These are phyloP conservation scores for Takashimella koratensis DNA, from an alignment of 1,284 basidiomycete species.

Conservation along the genomic window DNA sequence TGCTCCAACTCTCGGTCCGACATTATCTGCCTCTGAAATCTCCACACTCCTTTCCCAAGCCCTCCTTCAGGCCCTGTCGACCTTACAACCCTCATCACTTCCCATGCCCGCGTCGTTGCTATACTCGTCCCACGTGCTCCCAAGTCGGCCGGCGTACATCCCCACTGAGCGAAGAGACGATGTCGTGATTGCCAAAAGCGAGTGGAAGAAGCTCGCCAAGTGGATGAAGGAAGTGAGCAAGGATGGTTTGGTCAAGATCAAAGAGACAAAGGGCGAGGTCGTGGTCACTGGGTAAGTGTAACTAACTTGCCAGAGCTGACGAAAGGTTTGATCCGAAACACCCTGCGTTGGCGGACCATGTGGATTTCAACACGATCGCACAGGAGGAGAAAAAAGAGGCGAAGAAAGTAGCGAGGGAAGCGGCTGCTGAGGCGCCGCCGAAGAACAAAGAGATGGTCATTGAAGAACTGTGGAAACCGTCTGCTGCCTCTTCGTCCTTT, in stretches of 20 bases:
- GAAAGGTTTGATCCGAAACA: slow-evolving; percentile 59
- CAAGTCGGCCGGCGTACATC: slow-evolving; percentile 64
- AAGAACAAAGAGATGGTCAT: slow-evolving; percentile 48
- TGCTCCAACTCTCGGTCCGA: too few species aligned
- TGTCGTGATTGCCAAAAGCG: slow-evolving; percentile 45
- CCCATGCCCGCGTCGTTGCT: slow-evolving; percentile 72
- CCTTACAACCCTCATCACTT: slow-evolving; percentile 57
- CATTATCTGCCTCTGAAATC: slow-evolving; percentile 52
- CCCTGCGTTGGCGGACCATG: slow-evolving; percentile 57
- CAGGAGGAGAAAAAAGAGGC: slow-evolving; percentile 55
- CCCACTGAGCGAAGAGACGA: slow-evolving; percentile 63
- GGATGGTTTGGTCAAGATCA: slow-evolving; percentile 65
- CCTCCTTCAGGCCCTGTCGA: slow-evolving; percentile 60
- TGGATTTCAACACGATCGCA: slow-evolving; percentile 58
- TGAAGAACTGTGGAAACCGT: slow-evolving; percentile 71
- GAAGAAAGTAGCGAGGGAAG: slow-evolving; percentile 46
- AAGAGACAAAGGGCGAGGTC: slow-evolving; percentile 62
- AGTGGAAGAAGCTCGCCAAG: slow-evolving; percentile 71
- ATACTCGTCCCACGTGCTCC: slow-evolving; percentile 72
- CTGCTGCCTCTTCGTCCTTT: slow-evolving; percentile 56
- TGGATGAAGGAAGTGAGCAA: slow-evolving; percentile 75
- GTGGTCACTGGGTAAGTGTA: slow-evolving; percentile 29
- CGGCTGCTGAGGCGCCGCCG: slow-evolving; percentile 51
- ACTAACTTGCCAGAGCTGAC: not conserved
- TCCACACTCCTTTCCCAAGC: slow-evolving; percentile 60